Evolutionary conservation across 305 asterid species (phyloP).

Genomic region (Fraxinus greggii): DNA sequence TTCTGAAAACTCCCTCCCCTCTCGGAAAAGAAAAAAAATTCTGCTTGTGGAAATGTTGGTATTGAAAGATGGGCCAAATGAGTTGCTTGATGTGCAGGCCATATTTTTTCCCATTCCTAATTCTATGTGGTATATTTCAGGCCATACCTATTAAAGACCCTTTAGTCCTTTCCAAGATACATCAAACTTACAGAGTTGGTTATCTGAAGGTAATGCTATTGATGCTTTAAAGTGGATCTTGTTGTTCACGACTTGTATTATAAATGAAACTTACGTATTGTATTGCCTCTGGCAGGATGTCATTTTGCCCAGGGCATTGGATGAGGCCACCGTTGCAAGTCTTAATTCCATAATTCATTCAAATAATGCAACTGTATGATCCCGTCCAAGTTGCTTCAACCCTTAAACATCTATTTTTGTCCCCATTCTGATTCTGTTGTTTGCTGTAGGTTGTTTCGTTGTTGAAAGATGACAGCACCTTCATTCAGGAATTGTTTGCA

Average conservation of each 20-base stretch:
- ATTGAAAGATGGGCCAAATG: background rate
- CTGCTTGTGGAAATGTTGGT: conserved; percentile 11
- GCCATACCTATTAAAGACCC: conserved; percentile 88
- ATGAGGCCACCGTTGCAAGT: conserved; percentile 67
- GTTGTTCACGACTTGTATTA: conserved; percentile 5
- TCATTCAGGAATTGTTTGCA: conserved; percentile 81
- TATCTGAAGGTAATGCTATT: conserved; percentile 70
- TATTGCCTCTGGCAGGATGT: conserved; percentile 70
- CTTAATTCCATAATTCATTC: conserved; percentile 75
- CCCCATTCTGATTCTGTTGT: conserved; percentile 26
- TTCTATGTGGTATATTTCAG: conserved; percentile 42
- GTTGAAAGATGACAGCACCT: conserved; percentile 82
- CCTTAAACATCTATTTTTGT: conserved; percentile 12
- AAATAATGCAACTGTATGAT: conserved; percentile 84
- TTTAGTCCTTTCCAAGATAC: conserved; percentile 79
- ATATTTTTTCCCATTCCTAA: conserved; percentile 13
- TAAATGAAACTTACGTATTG: conserved; percentile 27
- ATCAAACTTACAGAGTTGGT: conserved; percentile 88
- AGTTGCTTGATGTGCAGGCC: conserved; percentile 11
- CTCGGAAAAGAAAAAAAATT: background rate
- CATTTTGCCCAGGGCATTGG: conserved; percentile 75
- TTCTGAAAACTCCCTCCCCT: conserved; percentile 4
- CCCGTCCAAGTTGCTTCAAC: conserved; percentile 19
- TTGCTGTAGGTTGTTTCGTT: conserved; percentile 70
- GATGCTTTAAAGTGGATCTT: conserved; percentile 16